phyloP scores from a whole-genome alignment of 2,329 filamentous ascomycete species.

The Ascochyta clinopodiicola region DNA sequence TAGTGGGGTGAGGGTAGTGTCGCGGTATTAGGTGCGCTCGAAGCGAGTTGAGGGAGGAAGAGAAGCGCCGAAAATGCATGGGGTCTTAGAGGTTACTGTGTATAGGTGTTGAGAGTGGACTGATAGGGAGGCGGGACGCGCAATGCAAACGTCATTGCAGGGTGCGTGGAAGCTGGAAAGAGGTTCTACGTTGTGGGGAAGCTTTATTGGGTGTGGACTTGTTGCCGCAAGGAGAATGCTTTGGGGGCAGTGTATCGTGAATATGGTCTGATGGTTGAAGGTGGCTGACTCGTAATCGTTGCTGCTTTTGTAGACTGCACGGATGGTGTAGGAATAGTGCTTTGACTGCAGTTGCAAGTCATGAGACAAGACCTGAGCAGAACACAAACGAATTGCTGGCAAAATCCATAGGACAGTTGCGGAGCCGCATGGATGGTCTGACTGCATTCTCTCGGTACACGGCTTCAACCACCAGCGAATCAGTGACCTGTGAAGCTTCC shows the following conservation, averaged over 20 bases:
- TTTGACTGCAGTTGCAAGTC: neutral
- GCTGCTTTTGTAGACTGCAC: neutral
- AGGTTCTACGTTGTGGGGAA: slow-evolving; percentile 5
- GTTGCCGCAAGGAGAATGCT: neutral
- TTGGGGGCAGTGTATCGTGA: slow-evolving; percentile 1
- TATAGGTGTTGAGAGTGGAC: neutral
- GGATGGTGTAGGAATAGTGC: neutral
- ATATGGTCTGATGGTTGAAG: slow-evolving; percentile 1
- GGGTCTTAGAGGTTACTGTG: neutral
- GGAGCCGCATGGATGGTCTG: neutral
- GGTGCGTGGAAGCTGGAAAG: slow-evolving; percentile 1
- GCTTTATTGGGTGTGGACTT: neutral
- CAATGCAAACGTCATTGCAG: slow-evolving; percentile 8
- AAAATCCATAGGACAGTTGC: neutral
- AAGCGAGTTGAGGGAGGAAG: neutral
- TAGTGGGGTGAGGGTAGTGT: neutral
- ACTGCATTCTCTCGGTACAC: neutral
- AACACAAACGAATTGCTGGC: too few species aligned
- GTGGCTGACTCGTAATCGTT: neutral
- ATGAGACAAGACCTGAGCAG: neutral
- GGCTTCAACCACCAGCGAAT: too few species aligned
- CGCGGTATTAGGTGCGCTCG: slow-evolving; percentile 8
- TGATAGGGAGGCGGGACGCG: slow-evolving; percentile 3
- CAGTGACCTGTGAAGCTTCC: neutral
- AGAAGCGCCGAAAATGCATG: slow-evolving; percentile 9